Percentiles rank a stretch among this genome's conserved stretches.
Evolutionary conservation across 2,329 filamentous ascomycete species (phyloP).

Genomic region (Aspergillus sp.): DNA sequence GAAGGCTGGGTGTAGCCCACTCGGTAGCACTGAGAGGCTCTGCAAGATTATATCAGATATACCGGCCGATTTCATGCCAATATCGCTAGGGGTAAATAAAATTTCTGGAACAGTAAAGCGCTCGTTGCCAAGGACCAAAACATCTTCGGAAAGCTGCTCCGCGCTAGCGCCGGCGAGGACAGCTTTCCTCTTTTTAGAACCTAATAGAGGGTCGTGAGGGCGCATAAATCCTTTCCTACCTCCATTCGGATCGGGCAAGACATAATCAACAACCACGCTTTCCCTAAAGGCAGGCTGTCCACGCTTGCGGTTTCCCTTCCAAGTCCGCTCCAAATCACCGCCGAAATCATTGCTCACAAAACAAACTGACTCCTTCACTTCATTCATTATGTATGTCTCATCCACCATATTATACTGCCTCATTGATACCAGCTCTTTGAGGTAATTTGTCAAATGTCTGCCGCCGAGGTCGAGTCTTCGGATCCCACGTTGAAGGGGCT

Average conservation of each 20-base stretch:
- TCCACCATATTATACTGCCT: conserved; percentile 95
- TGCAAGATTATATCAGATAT: conserved; percentile 81
- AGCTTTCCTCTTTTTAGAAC: conserved; percentile 53
- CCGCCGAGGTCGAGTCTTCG: conserved; percentile 87
- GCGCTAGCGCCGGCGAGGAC: conserved; percentile 48
- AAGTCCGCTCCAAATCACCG: conserved; percentile 74
- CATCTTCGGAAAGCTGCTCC: conserved; percentile 65
- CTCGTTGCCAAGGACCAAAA: conserved; percentile 86
- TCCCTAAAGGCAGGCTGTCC: conserved; percentile 27
- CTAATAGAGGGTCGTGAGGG: conserved; percentile 70
- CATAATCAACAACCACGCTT: conserved; percentile 79
- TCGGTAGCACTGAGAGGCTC: conserved; percentile 70
- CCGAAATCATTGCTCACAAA: conserved; percentile 79
- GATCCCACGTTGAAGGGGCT: conserved; percentile 75
- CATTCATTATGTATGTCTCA: conserved; percentile 89
- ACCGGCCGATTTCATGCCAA: conserved; percentile 80
- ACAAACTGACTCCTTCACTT: conserved; percentile 89
- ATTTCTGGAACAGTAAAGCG: conserved; percentile 88
- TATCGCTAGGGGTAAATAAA: conserved; percentile 81
- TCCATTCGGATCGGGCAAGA: conserved; percentile 76
- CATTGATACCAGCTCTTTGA: conserved; percentile 84
- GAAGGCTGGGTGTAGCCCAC: conserved; percentile 80
- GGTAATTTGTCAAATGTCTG: conserved; percentile 88
- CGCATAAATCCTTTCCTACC: conserved; percentile 68
- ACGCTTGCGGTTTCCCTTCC: conserved; percentile 68